Base-by-base conservation (phyloP, 768 basidiomycete species). In the Tulasnella calospora region DNA sequence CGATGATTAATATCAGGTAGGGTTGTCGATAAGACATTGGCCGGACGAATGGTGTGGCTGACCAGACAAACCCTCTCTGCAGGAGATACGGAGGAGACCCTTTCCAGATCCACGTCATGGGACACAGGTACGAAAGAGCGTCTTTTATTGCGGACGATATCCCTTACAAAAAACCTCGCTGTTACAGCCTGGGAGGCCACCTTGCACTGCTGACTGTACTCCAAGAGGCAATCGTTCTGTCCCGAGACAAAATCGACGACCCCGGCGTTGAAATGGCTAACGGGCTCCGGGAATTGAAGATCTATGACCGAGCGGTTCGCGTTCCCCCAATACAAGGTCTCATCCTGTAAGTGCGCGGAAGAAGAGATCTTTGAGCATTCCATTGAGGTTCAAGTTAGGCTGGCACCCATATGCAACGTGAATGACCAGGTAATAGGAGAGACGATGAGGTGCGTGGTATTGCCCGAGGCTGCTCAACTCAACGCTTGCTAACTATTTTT, bases 341-440 rank as follows among this genome's bases (percentile, higher is more conserved):
- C 35, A 81, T 81, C n/a, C n/a, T 81, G 81, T 81, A 67, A 70
- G 81, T 61, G 35, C 2, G 46, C 7, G 27, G 9, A 46, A 38
- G 19, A 57, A n/a, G 27, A n/a, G 19, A 8, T 47, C 17, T n/a
- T 9, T 23, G 57, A 47, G 79, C n/a, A 71, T 72, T 72, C 55
- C 3, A 35, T 30, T 46, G 17, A 61, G 46, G 46, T 77, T 30
- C 23, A 27, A 1, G 0, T 35, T 38, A 80, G 80, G 47, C 74
- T 80, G 30, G 46, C 80, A n/a, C 73, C 79, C 3, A 78, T 81
- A 35, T 78, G 81, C 23, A 79, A 81, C 73, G 81, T 81, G 4
- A 79, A 81, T 40, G 74, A 78, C 36, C 81, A 81, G 51, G 74
- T 81, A 40, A 38, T 79, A 19, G 44, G 77, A n/a, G 81, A 81